Percentiles rank a stretch among this genome's conserved stretches.
Conservation (phyloP, 108 stramenopile species). For the Cyclotella kingstonii region DNA sequence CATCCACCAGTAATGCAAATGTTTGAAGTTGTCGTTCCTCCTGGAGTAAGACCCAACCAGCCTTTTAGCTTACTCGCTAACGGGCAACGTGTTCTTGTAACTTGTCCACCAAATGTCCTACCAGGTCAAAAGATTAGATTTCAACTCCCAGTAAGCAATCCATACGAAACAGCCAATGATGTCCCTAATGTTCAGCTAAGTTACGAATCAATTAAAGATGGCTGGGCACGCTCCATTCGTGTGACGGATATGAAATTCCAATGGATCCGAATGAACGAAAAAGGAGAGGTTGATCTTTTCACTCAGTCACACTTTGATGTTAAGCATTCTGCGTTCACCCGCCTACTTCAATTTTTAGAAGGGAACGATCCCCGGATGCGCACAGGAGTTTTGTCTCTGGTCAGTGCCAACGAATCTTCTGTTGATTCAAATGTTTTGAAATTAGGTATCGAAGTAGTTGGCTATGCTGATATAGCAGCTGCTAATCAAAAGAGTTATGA, state of each 20-base stretch:
- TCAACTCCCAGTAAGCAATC: slow-evolving; percentile 69
- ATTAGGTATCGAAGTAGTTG: slow-evolving; percentile 46
- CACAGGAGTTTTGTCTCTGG: slow-evolving; percentile 59
- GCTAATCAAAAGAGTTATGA: slow-evolving; percentile 56
- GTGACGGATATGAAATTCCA: slow-evolving; percentile 89
- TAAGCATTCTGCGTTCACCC: slow-evolving; percentile 75
- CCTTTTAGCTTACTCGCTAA: slow-evolving; percentile 87
- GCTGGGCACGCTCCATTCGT: slow-evolving; percentile 84
- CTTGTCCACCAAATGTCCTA: slow-evolving; percentile 82
- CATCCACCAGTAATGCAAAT: slow-evolving; percentile 61
- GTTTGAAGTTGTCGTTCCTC: slow-evolving; percentile 86
- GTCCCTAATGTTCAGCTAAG: slow-evolving; percentile 39
- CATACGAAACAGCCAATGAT: slow-evolving; percentile 25
- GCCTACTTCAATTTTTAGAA: slow-evolving; percentile 66
- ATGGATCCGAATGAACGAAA: slow-evolving; percentile 76
- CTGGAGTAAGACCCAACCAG: slow-evolving; percentile 79
- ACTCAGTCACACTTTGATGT: slow-evolving; percentile 57
- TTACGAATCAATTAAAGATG: slow-evolving; percentile 75
- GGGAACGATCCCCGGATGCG: slow-evolving; percentile 84
- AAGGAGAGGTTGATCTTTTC: slow-evolving; percentile 44
- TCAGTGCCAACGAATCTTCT: slow-evolving; percentile 72
- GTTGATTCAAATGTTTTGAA: slow-evolving; percentile 62
- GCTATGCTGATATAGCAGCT: slow-evolving; percentile 73
- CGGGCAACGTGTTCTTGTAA: slow-evolving; percentile 89
- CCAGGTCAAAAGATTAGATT: slow-evolving; percentile 91